These are phyloP conservation scores for Kwoniella sp. DNA, from an alignment of 768 basidiomycete species.

Conservation along the genomic window DNA sequence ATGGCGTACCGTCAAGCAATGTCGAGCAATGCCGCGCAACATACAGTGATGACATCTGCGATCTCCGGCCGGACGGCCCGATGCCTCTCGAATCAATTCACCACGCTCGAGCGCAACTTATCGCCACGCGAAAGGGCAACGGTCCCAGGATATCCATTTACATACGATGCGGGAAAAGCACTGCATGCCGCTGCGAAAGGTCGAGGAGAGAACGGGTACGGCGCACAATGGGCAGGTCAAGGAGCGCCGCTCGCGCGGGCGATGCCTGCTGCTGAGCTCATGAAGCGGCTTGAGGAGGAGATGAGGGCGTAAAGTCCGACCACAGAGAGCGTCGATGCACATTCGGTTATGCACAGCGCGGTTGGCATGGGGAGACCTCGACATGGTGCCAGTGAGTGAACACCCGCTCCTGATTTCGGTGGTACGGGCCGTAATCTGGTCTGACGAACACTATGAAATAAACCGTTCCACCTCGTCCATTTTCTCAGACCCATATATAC, in stretches of 20 bases:
- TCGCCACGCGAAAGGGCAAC: neutral
- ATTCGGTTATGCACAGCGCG: too few species aligned
- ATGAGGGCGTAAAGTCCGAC: neutral
- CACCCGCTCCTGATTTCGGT: too few species aligned
- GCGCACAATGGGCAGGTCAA: constrained; percentile 49
- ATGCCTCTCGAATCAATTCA: constrained; percentile 36
- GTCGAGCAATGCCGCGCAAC: constrained; percentile 5
- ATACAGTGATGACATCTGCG: constrained; percentile 31
- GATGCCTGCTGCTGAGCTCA: constrained; percentile 36
- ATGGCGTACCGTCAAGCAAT: constrained; percentile 32
- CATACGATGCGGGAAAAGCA: constrained; percentile 46
- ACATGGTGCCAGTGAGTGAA: too few species aligned
- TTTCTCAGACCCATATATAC: too few species aligned
- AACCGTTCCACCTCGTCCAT: too few species aligned
- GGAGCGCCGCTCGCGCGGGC: constrained; percentile 35
- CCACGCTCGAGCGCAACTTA: constrained; percentile 18
- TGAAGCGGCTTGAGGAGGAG: constrained; percentile 17
- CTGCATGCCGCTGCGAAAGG: constrained; percentile 41
- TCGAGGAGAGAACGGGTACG: constrained; percentile 39
- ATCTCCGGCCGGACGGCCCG: constrained; percentile 50
- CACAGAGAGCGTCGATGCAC: too few species aligned
- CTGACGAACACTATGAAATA: too few species aligned
- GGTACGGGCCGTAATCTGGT: too few species aligned
- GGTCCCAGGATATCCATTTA: constrained; percentile 42
- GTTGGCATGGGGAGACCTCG: too few species aligned